These are phyloP conservation scores for Euphorbia celastroides DNA, from an alignment of 441 rosid genomes.

Conservation along the genomic window DNA sequence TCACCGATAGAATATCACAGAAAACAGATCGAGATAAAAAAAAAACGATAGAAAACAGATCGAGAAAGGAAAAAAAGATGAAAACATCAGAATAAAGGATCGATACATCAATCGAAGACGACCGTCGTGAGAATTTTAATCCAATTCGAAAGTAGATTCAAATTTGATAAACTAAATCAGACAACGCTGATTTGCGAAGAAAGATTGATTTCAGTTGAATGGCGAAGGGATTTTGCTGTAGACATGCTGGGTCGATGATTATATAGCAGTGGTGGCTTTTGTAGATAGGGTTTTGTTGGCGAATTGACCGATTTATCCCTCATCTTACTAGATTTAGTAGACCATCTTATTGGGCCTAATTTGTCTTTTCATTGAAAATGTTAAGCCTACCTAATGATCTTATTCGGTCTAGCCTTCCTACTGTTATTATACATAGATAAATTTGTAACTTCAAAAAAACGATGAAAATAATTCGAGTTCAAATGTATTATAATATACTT, in stretches of 20 bases:
- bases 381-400: too few species aligned
- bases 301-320: constrained; percentile 21
- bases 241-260: background rate
- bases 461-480: too few species aligned
- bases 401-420: too few species aligned
- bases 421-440: too few species aligned
- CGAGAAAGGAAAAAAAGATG: background rate
- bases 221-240: too few species aligned
- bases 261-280: background rate
- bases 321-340: background rate
- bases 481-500: too few species aligned
- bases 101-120: constrained; percentile 40
- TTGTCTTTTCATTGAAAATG: too few species aligned
- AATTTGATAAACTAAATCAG: background rate
- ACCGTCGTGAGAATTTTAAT: constrained; percentile 49
- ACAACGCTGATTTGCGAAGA: background rate
- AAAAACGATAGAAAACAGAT: background rate
- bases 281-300: constrained; percentile 13
- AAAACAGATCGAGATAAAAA: background rate
- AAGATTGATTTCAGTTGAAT: background rate
- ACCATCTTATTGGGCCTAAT: too few species aligned
- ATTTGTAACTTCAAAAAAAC: too few species aligned
- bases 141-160: constrained; percentile 42
- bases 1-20: background rate
- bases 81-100: constrained; percentile 50